Conservation (phyloP, 2,329 filamentous ascomycete species). For the Pseudogymnoascus sp. region DNA sequence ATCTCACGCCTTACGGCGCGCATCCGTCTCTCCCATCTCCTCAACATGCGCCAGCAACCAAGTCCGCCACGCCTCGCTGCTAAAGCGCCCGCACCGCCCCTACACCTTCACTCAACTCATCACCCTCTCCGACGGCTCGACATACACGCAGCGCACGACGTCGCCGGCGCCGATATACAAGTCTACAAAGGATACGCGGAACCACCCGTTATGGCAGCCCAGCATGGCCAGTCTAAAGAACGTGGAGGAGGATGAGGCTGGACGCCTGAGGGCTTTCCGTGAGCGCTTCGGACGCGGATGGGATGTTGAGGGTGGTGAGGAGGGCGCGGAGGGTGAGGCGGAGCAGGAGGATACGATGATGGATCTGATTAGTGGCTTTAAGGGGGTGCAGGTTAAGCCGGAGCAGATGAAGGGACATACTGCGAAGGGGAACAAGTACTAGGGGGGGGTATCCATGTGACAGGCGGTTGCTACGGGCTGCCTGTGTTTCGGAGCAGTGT, state of each 20-base stretch:
- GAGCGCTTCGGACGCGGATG: slow-evolving; percentile 75
- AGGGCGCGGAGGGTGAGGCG: slow-evolving; percentile 21
- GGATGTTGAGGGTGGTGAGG: slow-evolving; percentile 49
- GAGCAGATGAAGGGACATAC: slow-evolving; percentile 31
- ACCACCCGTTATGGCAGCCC: slow-evolving; percentile 88
- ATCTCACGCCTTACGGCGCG: slow-evolving; percentile 18
- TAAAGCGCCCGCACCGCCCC: slow-evolving; percentile 80
- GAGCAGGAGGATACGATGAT: slow-evolving; percentile 46
- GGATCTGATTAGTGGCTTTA: slow-evolving; percentile 47
- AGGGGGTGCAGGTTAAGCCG: slow-evolving; percentile 19
- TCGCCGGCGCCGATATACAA: slow-evolving; percentile 56
- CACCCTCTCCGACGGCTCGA: slow-evolving; percentile 82
- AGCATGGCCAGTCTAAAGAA: slow-evolving; percentile 71
- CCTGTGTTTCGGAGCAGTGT: neutral
- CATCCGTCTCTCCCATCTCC: slow-evolving; percentile 12
- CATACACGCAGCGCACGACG: slow-evolving; percentile 72
- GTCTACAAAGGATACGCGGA: slow-evolving; percentile 73
- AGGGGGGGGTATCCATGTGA: slow-evolving; percentile 10
- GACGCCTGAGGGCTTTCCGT: slow-evolving; percentile 78
- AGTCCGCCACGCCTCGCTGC: slow-evolving; percentile 69
- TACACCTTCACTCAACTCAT: slow-evolving; percentile 98
- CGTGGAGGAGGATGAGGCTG: slow-evolving; percentile 91
- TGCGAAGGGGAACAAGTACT: slow-evolving; percentile 31
- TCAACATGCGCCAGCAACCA: slow-evolving; percentile 13
- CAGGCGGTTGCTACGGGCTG: neutral